Percentiles rank a stretch among this genome's conserved stretches.
Conservation (phyloP, 2,329 filamentous ascomycete genomes). For the Cordyceps cateniannulata region DNA sequence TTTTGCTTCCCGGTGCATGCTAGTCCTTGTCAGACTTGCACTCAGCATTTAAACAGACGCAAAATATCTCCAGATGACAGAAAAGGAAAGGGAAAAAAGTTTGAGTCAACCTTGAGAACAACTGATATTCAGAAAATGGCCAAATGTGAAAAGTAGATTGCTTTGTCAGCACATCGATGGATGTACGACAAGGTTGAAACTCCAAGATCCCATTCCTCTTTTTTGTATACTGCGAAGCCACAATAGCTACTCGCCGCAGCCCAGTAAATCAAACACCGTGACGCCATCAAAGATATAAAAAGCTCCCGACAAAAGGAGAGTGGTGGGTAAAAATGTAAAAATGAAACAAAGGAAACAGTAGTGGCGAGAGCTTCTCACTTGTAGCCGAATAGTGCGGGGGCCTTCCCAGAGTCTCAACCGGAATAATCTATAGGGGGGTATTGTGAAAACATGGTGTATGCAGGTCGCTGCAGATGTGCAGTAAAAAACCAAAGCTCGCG, state of each 20-base stretch:
- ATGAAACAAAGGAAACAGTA: conserved; percentile 11
- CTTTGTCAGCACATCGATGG: neutral
- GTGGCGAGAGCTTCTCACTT: neutral
- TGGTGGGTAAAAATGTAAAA: neutral
- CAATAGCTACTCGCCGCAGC: neutral
- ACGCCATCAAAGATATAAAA: neutral
- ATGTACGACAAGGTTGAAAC: neutral
- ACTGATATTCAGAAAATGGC: neutral
- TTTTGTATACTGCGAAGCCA: neutral
- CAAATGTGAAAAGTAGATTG: neutral
- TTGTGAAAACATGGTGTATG: conserved; percentile 4
- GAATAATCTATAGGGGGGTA: conserved; percentile 13
- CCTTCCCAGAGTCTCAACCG: neutral
- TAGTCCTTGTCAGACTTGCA: neutral
- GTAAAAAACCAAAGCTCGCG: conserved; percentile 4
- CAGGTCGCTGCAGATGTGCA: conserved; percentile 10
- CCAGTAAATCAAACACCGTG: conserved; percentile 1
- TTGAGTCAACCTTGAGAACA: neutral
- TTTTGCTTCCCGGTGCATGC: neutral
- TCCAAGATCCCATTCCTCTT: neutral
- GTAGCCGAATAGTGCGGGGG: neutral
- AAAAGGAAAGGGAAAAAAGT: neutral
- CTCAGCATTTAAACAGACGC: neutral
- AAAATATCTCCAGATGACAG: neutral
- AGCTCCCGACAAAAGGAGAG: conserved; percentile 1